A percentile compares a stretch with the other conserved stretches of the same genome.
Conservation (phyloP, 768 basidiomycete genomes). For the Vararia minispora region DNA sequence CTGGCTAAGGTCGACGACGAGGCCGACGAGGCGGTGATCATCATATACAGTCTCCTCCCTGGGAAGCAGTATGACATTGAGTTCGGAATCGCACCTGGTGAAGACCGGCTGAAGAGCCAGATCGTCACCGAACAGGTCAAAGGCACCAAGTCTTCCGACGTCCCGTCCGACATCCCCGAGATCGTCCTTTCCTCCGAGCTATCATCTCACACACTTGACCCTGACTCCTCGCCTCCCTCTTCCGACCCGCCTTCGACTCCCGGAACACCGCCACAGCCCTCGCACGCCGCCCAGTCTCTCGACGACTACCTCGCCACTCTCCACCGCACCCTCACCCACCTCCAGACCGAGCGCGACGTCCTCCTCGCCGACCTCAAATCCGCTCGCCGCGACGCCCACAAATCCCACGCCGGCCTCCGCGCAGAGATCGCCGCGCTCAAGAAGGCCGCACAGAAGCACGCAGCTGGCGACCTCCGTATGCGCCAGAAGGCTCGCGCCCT, state of each 20-base stretch:
- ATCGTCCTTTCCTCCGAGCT: slow-evolving; percentile 2
- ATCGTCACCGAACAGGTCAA: slow-evolving; percentile 53
- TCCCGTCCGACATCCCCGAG: slow-evolving; percentile 1
- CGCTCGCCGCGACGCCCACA: slow-evolving; percentile 71
- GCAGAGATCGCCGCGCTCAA: slow-evolving; percentile 79
- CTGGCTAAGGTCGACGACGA: slow-evolving; percentile 72
- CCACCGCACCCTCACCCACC: slow-evolving; percentile 49
- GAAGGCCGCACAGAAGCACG: slow-evolving; percentile 72
- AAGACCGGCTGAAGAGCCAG: slow-evolving; percentile 44
- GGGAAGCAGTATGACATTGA: slow-evolving; percentile 88
- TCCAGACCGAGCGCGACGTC: slow-evolving; percentile 57
- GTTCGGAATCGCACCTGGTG: slow-evolving; percentile 58
- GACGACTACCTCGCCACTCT: slow-evolving; percentile 62
- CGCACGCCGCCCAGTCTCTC: slow-evolving; percentile 32
- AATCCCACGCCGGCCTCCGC: slow-evolving; percentile 69
- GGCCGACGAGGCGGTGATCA: slow-evolving; percentile 80
- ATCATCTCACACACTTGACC: slow-evolving; percentile 4
- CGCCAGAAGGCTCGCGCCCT: slow-evolving; percentile 80
- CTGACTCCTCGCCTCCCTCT: slow-evolving; percentile 12
- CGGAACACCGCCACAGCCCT: slow-evolving; percentile 12
- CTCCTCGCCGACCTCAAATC: slow-evolving; percentile 64
- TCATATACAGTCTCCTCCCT: slow-evolving; percentile 82
- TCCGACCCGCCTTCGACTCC: slow-evolving; percentile 11
- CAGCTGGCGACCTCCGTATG: slow-evolving; percentile 63
- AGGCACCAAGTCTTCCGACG: background rate